Conservation (phyloP, 306 rosid genomes). For the Adenanthera pavonina region DNA sequence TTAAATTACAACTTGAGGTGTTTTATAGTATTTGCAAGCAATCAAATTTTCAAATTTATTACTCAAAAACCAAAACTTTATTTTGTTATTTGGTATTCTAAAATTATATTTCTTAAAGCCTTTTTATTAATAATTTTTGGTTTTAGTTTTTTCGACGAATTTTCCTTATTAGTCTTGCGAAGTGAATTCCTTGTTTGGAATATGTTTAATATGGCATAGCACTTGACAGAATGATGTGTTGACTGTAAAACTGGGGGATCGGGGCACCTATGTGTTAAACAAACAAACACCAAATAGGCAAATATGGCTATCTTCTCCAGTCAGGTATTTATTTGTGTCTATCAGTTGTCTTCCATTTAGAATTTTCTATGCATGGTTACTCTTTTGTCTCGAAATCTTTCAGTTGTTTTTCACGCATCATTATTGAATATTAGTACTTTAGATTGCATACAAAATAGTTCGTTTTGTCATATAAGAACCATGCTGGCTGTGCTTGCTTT, state of each 20-base stretch:
- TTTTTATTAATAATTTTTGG: not conserved
- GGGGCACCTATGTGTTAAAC: constrained; percentile 68
- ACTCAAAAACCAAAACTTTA: not conserved
- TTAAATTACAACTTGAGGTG: constrained; percentile 2
- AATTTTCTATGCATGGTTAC: not conserved
- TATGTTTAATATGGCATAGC: constrained; percentile 19
- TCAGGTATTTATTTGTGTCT: constrained; percentile 60
- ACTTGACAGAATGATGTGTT: constrained; percentile 63
- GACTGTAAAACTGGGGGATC: constrained; percentile 63
- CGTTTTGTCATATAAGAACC: not conserved
- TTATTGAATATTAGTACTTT: not conserved
- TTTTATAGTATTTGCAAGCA: constrained; percentile 14
- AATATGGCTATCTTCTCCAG: constrained; percentile 74
- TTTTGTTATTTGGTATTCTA: not conserved
- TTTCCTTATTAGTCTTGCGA: constrained; percentile 25
- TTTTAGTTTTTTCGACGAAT: not conserved
- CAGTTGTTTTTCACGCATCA: not conserved
- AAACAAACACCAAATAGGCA: constrained; percentile 78
- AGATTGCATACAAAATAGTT: constrained; percentile 18
- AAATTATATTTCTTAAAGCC: not conserved
- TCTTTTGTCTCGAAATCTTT: not conserved
- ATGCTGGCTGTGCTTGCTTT: not conserved
- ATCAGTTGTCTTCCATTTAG: not conserved
- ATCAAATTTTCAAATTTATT: constrained; percentile 19
- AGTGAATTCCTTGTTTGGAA: constrained; percentile 17